phyloP scores from a whole-genome alignment of 73 alveolate species.

The Durusdinium trenchii region DNA sequence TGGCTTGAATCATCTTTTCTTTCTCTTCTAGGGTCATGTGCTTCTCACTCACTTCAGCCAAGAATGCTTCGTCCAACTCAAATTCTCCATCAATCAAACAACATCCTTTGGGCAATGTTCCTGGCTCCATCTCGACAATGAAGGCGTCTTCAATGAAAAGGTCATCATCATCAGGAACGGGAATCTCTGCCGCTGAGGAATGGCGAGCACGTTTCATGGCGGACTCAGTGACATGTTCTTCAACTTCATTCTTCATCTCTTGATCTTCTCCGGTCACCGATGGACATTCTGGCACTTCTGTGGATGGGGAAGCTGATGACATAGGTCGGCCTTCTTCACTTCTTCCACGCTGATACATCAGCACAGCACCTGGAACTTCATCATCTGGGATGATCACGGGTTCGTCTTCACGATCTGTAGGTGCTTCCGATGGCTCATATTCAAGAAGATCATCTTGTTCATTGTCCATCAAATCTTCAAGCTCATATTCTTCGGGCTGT shows the following conservation, averaged over 20 bases:
- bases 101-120: background rate
- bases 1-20: slow-evolving; percentile 27
- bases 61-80: background rate
- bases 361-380: background rate
- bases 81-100: background rate
- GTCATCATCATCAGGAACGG: background rate
- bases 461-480: background rate
- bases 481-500: background rate
- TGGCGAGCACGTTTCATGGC: background rate
- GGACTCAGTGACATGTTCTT: background rate
- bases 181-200: background rate
- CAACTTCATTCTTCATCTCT: background rate
- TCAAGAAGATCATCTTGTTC: background rate
- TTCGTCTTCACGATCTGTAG: background rate
- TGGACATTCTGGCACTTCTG: background rate
- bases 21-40: background rate
- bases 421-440: background rate
- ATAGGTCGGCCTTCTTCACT: too few species aligned
- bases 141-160: slow-evolving; percentile 8
- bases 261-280: background rate
- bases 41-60: slow-evolving; percentile 2
- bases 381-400: background rate
- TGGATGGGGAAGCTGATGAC: background rate
- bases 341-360: too few species aligned
- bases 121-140: background rate